These are phyloP conservation scores for Coleophoma cylindrospora DNA, from an alignment of 2,329 filamentous ascomycete genomes.

Conservation along the genomic window DNA sequence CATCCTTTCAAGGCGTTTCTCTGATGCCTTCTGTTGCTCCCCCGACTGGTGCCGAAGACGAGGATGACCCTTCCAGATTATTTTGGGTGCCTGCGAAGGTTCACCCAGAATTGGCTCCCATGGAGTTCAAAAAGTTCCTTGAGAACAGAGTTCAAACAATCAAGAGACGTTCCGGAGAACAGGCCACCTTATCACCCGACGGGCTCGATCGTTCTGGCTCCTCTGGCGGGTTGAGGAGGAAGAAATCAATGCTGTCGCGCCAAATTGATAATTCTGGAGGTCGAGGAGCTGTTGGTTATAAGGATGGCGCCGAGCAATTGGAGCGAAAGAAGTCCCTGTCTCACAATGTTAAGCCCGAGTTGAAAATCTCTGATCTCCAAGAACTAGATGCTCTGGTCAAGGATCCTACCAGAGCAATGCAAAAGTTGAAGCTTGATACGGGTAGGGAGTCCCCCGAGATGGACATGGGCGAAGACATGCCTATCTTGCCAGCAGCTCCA, in stretches of 20 bases:
- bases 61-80: constrained; percentile 80
- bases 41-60: constrained; percentile 69
- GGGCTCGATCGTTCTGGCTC: constrained; percentile 48
- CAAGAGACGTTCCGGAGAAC: constrained; percentile 75
- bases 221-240: constrained; percentile 64
- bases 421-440: constrained; percentile 51
- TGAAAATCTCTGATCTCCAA: constrained; percentile 55
- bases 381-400: constrained; percentile 78
- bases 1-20: constrained; percentile 61
- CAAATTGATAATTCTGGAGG: constrained; percentile 75
- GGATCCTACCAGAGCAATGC: constrained; percentile 67
- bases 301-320: constrained; percentile 78
- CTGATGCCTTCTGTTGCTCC: constrained; percentile 62
- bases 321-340: constrained; percentile 66
- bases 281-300: constrained; percentile 57
- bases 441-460: constrained; percentile 27
- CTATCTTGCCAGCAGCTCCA: constrained; percentile 73
- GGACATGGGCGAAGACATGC: constrained; percentile 61
- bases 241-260: constrained; percentile 92
- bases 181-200: constrained; percentile 53
- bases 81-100: constrained; percentile 95
- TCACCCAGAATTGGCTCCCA: constrained; percentile 90
- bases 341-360: constrained; percentile 42
- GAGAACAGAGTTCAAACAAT: constrained; percentile 91
- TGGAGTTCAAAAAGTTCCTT: constrained; percentile 94